phyloP scores from a whole-genome alignment of 164 flowering plant genomes.

The Santalum album region DNA sequence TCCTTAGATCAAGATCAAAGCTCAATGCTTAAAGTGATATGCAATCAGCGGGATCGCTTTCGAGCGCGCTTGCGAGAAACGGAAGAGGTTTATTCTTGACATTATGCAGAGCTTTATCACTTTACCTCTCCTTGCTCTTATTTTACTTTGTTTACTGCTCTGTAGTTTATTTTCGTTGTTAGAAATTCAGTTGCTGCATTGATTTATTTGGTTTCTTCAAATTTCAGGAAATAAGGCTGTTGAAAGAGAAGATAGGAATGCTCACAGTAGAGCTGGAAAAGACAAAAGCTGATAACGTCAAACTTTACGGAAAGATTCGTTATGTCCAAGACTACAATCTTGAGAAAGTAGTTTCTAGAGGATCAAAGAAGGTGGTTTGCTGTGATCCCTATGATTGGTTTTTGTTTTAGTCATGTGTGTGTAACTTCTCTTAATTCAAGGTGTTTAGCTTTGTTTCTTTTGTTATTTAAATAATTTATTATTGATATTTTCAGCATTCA shows the following conservation, averaged over 20 bases:
- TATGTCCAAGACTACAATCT: conserved; percentile 93
- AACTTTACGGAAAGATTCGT: conserved; percentile 95
- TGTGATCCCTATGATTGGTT: conserved; percentile 1
- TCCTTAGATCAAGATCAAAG: conserved; percentile 83
- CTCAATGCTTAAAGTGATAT: conserved; percentile 97
- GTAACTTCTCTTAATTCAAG: background rate
- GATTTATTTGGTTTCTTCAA: conserved; percentile 6
- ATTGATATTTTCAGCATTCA: conserved; percentile 39
- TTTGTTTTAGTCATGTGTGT: background rate
- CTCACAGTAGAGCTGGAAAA: conserved; percentile 75
- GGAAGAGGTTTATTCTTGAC: conserved; percentile 64
- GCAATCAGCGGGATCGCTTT: conserved; percentile 95
- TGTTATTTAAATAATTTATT: too few species aligned
- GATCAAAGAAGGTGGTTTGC: conserved; percentile 72
- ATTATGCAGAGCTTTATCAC: background rate
- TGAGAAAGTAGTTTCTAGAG: conserved; percentile 92
- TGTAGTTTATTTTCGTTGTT: background rate
- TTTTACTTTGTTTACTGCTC: background rate
- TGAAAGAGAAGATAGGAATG: conserved; percentile 80
- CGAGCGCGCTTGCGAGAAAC: conserved; percentile 81
- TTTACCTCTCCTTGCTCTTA: background rate
- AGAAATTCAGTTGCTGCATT: background rate
- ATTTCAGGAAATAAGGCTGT: conserved; percentile 74
- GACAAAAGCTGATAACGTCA: conserved; percentile 93
- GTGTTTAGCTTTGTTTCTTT: background rate